Evolutionary conservation across 805 yeast species (phyloP), one percentile per base, ranked within the genome.

Genomic region (Sugiyamaella marilandica): DNA sequence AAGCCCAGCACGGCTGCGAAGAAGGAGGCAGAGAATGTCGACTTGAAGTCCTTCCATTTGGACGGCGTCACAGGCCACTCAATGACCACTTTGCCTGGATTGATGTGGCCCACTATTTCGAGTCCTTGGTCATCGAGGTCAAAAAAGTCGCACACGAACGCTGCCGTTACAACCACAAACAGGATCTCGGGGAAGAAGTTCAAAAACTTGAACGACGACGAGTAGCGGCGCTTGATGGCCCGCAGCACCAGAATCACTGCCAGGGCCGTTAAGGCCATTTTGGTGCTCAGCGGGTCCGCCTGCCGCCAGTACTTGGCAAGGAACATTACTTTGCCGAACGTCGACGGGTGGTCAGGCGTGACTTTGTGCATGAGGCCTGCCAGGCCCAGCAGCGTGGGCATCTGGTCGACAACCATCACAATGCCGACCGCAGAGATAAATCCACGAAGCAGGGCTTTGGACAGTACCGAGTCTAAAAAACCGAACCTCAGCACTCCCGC

Each of bases 401-500:
- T 61, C 1, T 96, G 84, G 65, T 87, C 90, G 47, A 85, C 72
- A 31, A 90, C 77, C 89, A 90, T 89, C 8, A 88, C 83, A 18
- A 85, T 58, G 13, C 96, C 97, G 54, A 90, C 88, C 2, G 94
- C 94, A 10, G 89, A 82, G 39, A 90, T 80, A 62, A 90, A 90
- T 0, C 97, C 97, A 56, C 89, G 76, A 10, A 90, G 69, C 32
- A 90, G 70, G 0, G 95, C 82, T 21, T 87, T 79, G 37, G 94
- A 84, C 47, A 90, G 72, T 1, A 90, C 85, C 55, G 83, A 85
- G 61, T 88, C 96, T 45, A 90, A 71, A 64, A 84, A 91, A 0
- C 98, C 98, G 59, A 87, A 82, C 36, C 97, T 74, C n/a, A 86
- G 75, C 13, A 91, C 65, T 0, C 97, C 97, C 56, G 85, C 81